These are phyloP conservation scores for Chaetomium sp. DNA, from an alignment of 2,329 filamentous ascomycete species.

Conservation along the genomic window DNA sequence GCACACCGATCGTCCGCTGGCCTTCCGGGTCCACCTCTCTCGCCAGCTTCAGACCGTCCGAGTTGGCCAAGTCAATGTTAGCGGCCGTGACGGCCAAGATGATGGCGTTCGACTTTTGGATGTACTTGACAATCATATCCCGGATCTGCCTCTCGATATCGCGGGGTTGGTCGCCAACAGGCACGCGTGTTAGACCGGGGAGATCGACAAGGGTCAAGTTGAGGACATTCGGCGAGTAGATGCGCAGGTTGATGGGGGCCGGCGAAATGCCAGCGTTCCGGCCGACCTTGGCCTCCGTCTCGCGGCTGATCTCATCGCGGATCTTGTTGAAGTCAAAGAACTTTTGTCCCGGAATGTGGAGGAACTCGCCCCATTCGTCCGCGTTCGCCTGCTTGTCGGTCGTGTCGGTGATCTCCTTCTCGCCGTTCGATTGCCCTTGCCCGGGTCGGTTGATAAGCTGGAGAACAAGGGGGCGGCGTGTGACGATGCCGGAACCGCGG, in stretches of 20 bases:
- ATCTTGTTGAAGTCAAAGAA: slow-evolving; percentile 99
- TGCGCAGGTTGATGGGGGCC: slow-evolving; percentile 92
- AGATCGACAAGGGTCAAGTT: slow-evolving; percentile 95
- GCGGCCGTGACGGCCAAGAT: slow-evolving; percentile 93
- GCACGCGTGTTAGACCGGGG: slow-evolving; percentile 92
- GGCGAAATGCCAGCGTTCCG: slow-evolving; percentile 95
- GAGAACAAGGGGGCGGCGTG: slow-evolving; percentile 87
- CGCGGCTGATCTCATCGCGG: slow-evolving; percentile 90
- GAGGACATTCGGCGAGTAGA: slow-evolving; percentile 97
- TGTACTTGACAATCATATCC: slow-evolving; percentile 98
- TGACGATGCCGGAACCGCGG: slow-evolving; percentile 95
- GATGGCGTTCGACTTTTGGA: slow-evolving; percentile 96
- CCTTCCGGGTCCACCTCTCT: slow-evolving; percentile 96
- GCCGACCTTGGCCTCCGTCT: slow-evolving; percentile 95
- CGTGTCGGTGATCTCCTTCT: slow-evolving; percentile 57
- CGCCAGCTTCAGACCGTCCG: slow-evolving; percentile 91
- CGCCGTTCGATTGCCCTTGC: slow-evolving; percentile 62
- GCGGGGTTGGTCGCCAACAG: slow-evolving; percentile 89
- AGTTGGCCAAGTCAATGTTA: slow-evolving; percentile 98
- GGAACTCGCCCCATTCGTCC: slow-evolving; percentile 98
- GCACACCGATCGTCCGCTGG: slow-evolving; percentile 93
- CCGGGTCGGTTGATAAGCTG: slow-evolving; percentile 91
- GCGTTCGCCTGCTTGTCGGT: slow-evolving; percentile 82
- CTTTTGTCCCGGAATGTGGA: slow-evolving; percentile 95
- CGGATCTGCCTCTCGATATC: slow-evolving; percentile 96